Base-by-base conservation (phyloP, 2,329 filamentous ascomycete genomes). In the Chaetothyriales sp. region DNA sequence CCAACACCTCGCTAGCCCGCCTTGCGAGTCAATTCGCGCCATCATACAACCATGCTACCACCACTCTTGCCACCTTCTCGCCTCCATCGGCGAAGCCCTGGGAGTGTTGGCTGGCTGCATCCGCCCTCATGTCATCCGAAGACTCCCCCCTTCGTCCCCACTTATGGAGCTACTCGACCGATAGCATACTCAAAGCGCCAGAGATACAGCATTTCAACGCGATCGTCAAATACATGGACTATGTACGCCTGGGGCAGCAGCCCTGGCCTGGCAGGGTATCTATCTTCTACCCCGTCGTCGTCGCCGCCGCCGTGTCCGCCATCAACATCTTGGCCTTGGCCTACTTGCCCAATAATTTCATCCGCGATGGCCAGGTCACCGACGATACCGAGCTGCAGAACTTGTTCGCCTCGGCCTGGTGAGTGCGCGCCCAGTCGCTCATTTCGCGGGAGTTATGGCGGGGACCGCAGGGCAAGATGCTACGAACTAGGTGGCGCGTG, bases 321-420 rank as follows among this genome's bases (percentile, higher is more conserved):
- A 78, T 85, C 60, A 89, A 86, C 63, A 54, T 82, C 22, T 69
- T 82, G 43, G 85, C 83, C 52, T 68, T 87, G 0, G 61, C 70
- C 1, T 88, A 87, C 66, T 73, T 83, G 56, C 62, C 63, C 51
- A 18, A 44, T 33, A 43, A 25, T 46, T 10, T 54, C 47, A 61
- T 75, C 56, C 63, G 70, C 5, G 70, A 70, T 0, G 77, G 78
- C 0, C 75, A 86, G 19, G 78, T 90, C 6, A 89, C 83, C 0
- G 86, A 90, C 67, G 89, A 85, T 62, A 85, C 81, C 0, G 85
- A 90, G 61, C 83, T 85, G 0, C 79, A 83, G 50, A 89, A 89
- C 62, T 69, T 89, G 1, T 89, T 89, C 60, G 73, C 80, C 67
- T 89, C 0, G 82, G 84, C 1, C 72, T 89, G 49, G 88, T 88